Evolutionary conservation across 1,284 basidiomycete species (phyloP).

Genomic region (Moniliophthora roreri): DNA sequence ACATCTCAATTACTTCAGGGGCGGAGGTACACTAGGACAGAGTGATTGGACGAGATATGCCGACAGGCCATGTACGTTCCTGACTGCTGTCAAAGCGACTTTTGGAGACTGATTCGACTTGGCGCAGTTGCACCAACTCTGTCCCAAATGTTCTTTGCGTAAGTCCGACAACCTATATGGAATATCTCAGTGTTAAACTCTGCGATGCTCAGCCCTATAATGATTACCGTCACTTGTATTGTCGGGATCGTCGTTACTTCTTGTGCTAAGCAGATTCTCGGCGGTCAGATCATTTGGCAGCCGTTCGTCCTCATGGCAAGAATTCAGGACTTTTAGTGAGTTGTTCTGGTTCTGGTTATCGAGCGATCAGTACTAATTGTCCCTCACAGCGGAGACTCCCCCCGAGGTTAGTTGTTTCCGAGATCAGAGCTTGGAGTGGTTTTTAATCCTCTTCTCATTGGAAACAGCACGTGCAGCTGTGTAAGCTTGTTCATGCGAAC

Average conservation of each 20-base stretch:
- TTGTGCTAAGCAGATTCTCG: conserved; percentile 21
- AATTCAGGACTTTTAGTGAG: conserved; percentile 22
- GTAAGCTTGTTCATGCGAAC: neutral
- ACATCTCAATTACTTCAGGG: conserved; percentile 3
- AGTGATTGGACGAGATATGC: conserved; percentile 24
- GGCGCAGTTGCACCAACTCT: conserved; percentile 17
- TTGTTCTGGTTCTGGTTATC: neutral
- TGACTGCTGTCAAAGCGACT: neutral
- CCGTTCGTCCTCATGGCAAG: conserved; percentile 19
- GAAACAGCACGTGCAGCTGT: conserved; percentile 6
- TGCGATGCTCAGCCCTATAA: conserved; percentile 15
- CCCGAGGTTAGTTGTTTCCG: neutral
- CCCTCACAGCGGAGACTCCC: conserved; percentile 1
- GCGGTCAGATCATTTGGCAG: conserved; percentile 22
- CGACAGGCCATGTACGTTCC: conserved; percentile 16
- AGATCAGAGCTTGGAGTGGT: too few species aligned
- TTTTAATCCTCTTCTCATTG: neutral
- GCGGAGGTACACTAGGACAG: conserved; percentile 19
- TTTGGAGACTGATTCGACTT: neutral
- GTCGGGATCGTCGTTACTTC: conserved; percentile 22
- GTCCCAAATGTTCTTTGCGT: conserved; percentile 19
- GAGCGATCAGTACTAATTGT: neutral
- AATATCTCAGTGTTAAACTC: conserved; percentile 2
- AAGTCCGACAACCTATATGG: neutral
- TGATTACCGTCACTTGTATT: conserved; percentile 18